A percentile compares a stretch with the other conserved stretches of the same genome.
Evolutionary conservation across 768 basidiomycete genomes (phyloP).

Genomic region (Hericium rajendrae): DNA sequence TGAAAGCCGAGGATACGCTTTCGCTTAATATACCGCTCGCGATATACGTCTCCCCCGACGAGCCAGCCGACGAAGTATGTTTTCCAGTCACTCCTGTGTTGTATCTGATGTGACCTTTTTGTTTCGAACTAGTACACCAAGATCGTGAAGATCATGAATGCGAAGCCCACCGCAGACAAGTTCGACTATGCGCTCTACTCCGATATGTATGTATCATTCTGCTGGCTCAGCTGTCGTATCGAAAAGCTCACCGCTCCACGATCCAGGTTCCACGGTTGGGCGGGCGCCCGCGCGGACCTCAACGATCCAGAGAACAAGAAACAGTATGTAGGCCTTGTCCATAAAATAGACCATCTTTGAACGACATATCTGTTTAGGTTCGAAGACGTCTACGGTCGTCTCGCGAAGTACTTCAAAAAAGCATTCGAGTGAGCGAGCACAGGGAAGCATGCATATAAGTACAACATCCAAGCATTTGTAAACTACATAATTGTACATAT

Average conservation of each 20-base stretch:
- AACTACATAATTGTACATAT: too few species aligned
- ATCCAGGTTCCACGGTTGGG: constrained; percentile 51
- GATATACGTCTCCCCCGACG: constrained; percentile 37
- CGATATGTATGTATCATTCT: neutral
- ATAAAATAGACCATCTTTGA: neutral
- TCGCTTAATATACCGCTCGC: constrained; percentile 43
- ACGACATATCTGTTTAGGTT: neutral
- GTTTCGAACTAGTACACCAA: neutral
- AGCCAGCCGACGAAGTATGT: neutral
- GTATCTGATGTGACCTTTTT: too few species aligned
- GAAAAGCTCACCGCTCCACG: neutral
- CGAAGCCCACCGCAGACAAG: neutral
- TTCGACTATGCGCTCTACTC: neutral
- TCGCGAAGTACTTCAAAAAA: neutral
- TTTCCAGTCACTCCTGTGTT: neutral
- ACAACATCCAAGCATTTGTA: too few species aligned
- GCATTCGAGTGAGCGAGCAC: too few species aligned
- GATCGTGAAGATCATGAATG: neutral
- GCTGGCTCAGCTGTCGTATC: neutral
- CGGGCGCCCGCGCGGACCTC: constrained; percentile 52
- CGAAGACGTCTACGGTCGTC: neutral
- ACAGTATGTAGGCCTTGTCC: constrained; percentile 27
- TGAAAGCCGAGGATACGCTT: constrained; percentile 39
- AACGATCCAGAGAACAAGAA: constrained; percentile 46
- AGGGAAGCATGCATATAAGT: too few species aligned